Evolutionary conservation across 805 yeast species (phyloP).

Genomic region (Cyberlindnera xylosilytica): DNA sequence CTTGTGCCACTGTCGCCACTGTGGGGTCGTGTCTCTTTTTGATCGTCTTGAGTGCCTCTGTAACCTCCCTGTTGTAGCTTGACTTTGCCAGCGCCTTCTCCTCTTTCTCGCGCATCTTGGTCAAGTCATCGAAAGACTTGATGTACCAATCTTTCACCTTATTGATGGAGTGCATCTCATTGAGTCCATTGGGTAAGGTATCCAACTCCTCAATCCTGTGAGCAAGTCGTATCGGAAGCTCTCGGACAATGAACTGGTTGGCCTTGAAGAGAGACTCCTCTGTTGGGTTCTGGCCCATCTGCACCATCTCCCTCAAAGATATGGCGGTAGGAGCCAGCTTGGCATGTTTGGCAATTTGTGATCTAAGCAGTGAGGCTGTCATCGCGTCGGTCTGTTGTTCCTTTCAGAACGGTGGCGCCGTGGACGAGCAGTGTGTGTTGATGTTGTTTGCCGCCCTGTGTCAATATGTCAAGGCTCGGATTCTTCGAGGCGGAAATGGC

Average conservation of each 20-base stretch:
- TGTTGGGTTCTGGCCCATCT: conserved; percentile 76
- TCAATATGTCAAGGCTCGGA: too few species aligned
- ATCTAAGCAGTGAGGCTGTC: conserved; percentile 17
- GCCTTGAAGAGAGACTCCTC: conserved; percentile 81
- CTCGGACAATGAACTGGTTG: conserved; percentile 80
- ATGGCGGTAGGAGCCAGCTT: conserved; percentile 79
- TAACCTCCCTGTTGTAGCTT: conserved; percentile 65
- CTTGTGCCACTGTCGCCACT: conserved; percentile 88
- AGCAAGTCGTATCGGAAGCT: conserved; percentile 82
- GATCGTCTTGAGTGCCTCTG: conserved; percentile 63
- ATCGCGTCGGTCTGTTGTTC: neutral
- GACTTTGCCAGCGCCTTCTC: conserved; percentile 54
- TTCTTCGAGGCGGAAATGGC: too few species aligned
- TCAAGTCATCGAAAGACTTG: conserved; percentile 81
- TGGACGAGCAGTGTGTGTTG: too few species aligned
- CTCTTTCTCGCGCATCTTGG: conserved; percentile 37
- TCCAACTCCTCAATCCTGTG: conserved; percentile 84
- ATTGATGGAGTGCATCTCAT: conserved; percentile 68
- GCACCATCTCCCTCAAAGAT: conserved; percentile 85
- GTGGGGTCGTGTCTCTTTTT: conserved; percentile 89
- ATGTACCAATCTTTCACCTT: conserved; percentile 88
- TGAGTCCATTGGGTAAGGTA: conserved; percentile 70
- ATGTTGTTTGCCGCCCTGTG: too few species aligned
- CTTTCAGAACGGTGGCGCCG: neutral
- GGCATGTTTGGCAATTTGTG: conserved; percentile 47